Evolutionary conservation across 441 rosid genomes (phyloP), one percentile per base, ranked within the genome.

Genomic region (Corymbia calophylla): DNA sequence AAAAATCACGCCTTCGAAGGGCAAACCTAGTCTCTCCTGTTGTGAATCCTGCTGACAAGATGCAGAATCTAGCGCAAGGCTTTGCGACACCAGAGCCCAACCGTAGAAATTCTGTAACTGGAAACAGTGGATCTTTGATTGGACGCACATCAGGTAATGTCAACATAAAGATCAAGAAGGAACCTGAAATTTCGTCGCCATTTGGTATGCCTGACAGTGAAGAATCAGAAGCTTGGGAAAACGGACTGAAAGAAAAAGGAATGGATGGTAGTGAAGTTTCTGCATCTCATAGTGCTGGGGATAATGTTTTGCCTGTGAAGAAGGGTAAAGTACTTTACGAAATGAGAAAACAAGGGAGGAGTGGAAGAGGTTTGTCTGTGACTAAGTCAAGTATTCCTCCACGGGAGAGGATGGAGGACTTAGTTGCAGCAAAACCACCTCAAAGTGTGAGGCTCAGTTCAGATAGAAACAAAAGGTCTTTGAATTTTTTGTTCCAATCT

Each of bases 291-390:
- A 82, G 62, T 90, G 87, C 77, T 62, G 89, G 87, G 51, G 87
- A 19, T 58, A 80, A 81, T 60, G 84, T 64, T 48, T 53, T 84
- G 49, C 87, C 84, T 84, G 58, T 66, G 60, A 90, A 81, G 84
- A 87, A 90, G 60, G 82, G 53, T 87, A 90, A 80, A 68, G 47
- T 86, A 35, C 87, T 27, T 64, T 53, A 84, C 44, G 91, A 89
- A 89, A 87, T 77, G 82, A 88, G 91, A 53, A 90, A 64, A 80
- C 91, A 90, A 87, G 91, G 91, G 84, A 87, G 91, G 88, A 87
- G 87, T 44, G 89, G 87, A 70, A 88, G 91, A 89, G 89, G 89
- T 60, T 87, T 62, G 70, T 81, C 89, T 73, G 14, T 60, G 53
- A 60, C 39, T 17, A 90, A 88, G 87, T 58, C 89, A 55, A 87